Conservation (phyloP, 768 basidiomycete species). For the Podaxis sp. region DNA sequence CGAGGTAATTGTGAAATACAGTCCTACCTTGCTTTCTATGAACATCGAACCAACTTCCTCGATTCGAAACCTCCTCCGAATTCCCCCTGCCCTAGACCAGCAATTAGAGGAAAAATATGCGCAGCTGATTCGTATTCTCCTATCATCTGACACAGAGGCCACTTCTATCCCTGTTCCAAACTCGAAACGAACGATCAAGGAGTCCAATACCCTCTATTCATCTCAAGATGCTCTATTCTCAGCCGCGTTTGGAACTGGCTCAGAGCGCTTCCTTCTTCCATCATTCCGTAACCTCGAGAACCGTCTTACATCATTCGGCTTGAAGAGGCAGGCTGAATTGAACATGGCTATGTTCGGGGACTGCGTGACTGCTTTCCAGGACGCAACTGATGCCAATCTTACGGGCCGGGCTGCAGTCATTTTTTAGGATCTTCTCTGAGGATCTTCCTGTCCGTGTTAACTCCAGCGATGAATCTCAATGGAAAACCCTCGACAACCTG, state of each 20-base stretch:
- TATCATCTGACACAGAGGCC: not conserved
- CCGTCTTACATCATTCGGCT: slow-evolving; percentile 27
- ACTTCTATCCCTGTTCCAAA: slow-evolving; percentile 28
- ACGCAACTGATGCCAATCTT: slow-evolving; percentile 12
- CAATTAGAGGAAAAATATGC: slow-evolving; percentile 18
- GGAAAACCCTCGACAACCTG: slow-evolving; percentile 31
- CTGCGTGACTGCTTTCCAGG: slow-evolving; percentile 35
- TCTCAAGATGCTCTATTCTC: slow-evolving; percentile 33
- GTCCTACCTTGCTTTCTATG: not conserved
- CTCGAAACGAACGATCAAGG: slow-evolving; percentile 22
- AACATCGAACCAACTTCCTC: not conserved
- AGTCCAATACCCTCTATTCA: slow-evolving; percentile 32
- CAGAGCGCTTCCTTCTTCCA: slow-evolving; percentile 31
- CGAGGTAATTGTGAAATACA: not conserved
- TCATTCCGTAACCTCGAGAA: slow-evolving; percentile 30
- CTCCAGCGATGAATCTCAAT: slow-evolving; percentile 19
- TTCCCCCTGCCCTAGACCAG: not conserved
- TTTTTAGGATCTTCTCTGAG: slow-evolving; percentile 36
- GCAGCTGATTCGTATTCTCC: not conserved
- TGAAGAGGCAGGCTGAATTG: slow-evolving; percentile 29
- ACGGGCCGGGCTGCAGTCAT: slow-evolving; percentile 29
- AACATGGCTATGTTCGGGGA: slow-evolving; percentile 33
- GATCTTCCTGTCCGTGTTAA: slow-evolving; percentile 31
- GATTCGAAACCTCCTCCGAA: not conserved
- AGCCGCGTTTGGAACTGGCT: slow-evolving; percentile 33